Evolutionary conservation across 768 basidiomycete genomes (phyloP), one percentile per base, ranked within the genome.

Genomic region (Wakefieldia striispora): DNA sequence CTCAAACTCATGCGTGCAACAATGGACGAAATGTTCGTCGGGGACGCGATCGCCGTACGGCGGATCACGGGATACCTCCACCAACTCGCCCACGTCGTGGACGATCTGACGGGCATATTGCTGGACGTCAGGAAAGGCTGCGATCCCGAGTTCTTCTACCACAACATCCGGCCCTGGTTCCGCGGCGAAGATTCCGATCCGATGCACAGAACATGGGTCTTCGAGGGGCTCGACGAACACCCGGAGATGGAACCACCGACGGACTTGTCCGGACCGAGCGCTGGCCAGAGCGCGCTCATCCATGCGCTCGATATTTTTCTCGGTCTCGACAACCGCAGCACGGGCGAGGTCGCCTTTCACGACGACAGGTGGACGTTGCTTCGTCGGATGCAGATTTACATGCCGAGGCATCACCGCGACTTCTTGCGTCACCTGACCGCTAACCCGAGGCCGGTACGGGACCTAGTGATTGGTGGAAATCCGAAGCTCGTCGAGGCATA

Each of bases 21-120:
- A 1, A 84, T 95, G 78, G 91, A 95, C 71, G 94, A 95, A 66
- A 76, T 84, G 24, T 95, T 93, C 75, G 80, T 95, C 35, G 79
- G 79, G 21, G 84, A 89, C 59, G 75, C 75, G 46, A 78, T 81
- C 7, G 83, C 85, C 39, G 66, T 82, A 41, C 76, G 75, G 12
- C 83, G 89, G 11, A 80, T 81, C 43, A 79, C 82, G 7, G 61
- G 67, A 10, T 92, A 87, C 67, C 80, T 97, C 29, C 62, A 62
- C 37, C 70, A 73, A n/a, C 76, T 97, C 43, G 77, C 82, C 0
- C 55, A 40, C 4, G 80, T 90, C 56, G 85, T 95, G 50, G 74
- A 81, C 39, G 80, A 82, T 7, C 73, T 97, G 17, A 73, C 74
- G 9, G 58, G 48, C 10, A 73, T 91, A 52, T 74, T 97, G 29